These are phyloP conservation scores for Blepharisma undulans DNA, from an alignment of 169 alveolate genomes.

Conservation along the genomic window DNA sequence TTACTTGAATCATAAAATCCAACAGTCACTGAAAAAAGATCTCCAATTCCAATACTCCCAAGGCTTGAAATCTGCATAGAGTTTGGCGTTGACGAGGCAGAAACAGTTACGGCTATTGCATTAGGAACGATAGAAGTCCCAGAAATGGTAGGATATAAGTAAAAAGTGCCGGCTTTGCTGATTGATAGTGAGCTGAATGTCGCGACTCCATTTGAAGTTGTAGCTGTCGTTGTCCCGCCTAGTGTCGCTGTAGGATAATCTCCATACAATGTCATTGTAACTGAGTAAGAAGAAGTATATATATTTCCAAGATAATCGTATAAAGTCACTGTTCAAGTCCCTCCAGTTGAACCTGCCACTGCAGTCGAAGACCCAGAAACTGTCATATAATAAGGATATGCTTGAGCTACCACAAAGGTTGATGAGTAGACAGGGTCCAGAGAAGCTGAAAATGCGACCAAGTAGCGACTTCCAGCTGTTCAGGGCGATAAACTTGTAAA, in stretches of 20 bases:
- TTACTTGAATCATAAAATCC: background rate
- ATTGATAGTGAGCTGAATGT: background rate
- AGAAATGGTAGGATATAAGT: constrained; percentile 14
- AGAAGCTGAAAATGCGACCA: background rate
- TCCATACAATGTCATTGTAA: background rate
- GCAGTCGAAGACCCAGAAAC: background rate
- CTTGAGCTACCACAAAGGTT: background rate
- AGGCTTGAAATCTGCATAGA: background rate
- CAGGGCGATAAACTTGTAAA: background rate
- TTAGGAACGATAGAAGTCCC: background rate
- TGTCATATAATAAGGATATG: background rate
- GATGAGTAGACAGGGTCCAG: background rate
- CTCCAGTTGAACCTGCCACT: background rate
- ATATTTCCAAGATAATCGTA: background rate
- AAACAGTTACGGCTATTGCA: background rate
- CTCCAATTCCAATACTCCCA: background rate
- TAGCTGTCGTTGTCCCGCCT: background rate
- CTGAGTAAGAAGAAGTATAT: background rate
- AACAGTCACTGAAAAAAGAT: background rate
- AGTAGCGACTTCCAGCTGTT: background rate
- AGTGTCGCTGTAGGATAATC: background rate
- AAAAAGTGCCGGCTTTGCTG: background rate
- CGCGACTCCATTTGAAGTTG: background rate
- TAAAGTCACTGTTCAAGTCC: background rate
- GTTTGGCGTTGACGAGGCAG: background rate